Percentiles rank a stretch among this genome's conserved stretches.
phyloP scores from a whole-genome alignment of 2,329 filamentous ascomycete species.

The Trichoderma hamatum region DNA sequence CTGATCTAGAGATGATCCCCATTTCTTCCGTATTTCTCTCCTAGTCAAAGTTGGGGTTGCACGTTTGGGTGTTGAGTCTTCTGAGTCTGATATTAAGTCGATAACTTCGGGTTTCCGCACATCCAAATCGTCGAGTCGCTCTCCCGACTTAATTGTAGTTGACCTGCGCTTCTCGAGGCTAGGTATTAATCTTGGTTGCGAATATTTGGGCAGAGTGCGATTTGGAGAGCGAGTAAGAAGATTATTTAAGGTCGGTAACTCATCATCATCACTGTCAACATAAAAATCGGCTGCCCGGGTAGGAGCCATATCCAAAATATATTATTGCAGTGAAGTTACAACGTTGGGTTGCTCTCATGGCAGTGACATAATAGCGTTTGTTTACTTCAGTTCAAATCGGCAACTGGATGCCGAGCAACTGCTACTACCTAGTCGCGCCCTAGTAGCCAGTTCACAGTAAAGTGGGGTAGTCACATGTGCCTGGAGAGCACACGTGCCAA shows the following conservation, averaged over 20 bases:
- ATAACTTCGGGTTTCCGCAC: neutral
- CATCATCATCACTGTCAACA: conserved; percentile 1
- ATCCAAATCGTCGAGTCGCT: neutral
- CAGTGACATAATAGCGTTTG: neutral
- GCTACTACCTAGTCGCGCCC: neutral
- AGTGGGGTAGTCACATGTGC: neutral
- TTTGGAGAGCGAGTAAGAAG: neutral
- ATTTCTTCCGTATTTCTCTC: neutral
- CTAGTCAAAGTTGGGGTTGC: neutral
- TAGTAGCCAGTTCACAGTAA: neutral
- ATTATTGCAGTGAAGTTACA: neutral
- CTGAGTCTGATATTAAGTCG: neutral
- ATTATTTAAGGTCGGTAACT: neutral
- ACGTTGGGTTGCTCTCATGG: neutral
- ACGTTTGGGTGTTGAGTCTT: neutral
- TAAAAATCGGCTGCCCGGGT: neutral
- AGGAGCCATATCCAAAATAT: neutral
- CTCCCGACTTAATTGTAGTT: neutral
- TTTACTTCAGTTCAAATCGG: conserved; percentile 5
- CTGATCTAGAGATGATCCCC: neutral
- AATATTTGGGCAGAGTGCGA: neutral
- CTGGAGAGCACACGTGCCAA: neutral
- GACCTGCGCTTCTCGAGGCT: neutral
- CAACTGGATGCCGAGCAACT: conserved; percentile 9
- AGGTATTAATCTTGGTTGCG: neutral